These are phyloP conservation scores for Talaromyces verruculosus DNA, from an alignment of 2,329 filamentous ascomycete genomes.

Conservation along the genomic window DNA sequence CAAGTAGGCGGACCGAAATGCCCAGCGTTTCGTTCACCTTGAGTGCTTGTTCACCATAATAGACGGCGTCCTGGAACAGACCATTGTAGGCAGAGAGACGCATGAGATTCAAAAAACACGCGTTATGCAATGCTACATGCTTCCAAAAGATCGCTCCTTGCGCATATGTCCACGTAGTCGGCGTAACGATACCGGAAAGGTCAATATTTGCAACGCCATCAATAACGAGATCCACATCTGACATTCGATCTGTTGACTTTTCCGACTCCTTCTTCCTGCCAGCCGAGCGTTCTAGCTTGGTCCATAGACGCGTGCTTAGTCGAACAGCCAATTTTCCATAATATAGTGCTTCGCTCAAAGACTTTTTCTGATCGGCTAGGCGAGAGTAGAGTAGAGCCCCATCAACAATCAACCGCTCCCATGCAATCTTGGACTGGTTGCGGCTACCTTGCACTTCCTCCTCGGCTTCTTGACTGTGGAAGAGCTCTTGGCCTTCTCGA, in stretches of 20 bases:
- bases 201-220: conserved; percentile 43
- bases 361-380: conserved; percentile 59
- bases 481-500: conserved; percentile 31
- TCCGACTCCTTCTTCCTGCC: conserved; percentile 37
- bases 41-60: conserved; percentile 80
- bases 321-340: conserved; percentile 52
- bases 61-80: conserved; percentile 81
- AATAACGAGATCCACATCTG: conserved; percentile 39
- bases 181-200: conserved; percentile 34
- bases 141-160: conserved; percentile 75
- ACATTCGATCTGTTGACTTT: conserved; percentile 24
- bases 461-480: conserved; percentile 34
- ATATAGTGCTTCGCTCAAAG: conserved; percentile 47
- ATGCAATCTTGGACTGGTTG: conserved; percentile 41
- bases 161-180: conserved; percentile 47
- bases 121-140: conserved; percentile 71
- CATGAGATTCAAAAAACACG: conserved; percentile 70
- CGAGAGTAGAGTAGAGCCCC: conserved; percentile 65
- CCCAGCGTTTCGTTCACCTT: conserved; percentile 71
- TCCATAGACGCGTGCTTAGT: conserved; percentile 54
- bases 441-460: conserved; percentile 36
- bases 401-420: conserved; percentile 58
- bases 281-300: conserved; percentile 49
- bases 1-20: conserved; percentile 56
- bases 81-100: conserved; percentile 79